Evolutionary conservation across 441 rosid genomes (phyloP).

Genomic region (Biscutella laevigata): DNA sequence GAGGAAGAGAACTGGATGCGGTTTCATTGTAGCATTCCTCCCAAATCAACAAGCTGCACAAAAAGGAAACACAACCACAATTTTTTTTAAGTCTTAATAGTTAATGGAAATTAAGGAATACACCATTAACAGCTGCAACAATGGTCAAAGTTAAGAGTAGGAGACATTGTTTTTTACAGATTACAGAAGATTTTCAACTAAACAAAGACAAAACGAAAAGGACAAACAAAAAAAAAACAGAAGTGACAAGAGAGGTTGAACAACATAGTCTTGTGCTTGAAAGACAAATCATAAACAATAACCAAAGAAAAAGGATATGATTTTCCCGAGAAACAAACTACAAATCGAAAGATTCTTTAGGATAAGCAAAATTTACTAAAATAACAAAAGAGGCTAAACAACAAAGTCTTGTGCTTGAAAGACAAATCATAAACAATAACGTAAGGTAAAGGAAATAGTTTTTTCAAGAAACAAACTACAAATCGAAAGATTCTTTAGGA

Average conservation of each 20-base stretch:
- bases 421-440: conserved; percentile 22
- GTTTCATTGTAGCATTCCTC: conserved; percentile 66
- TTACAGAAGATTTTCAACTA: background rate
- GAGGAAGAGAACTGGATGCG: conserved; percentile 16
- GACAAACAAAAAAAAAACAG: conserved; percentile 8
- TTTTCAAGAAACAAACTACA: no score
- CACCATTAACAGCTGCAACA: no score
- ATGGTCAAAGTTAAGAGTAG: no score
- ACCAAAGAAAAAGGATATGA: conserved; percentile 21
- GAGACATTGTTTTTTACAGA: no score
- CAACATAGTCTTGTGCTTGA: background rate
- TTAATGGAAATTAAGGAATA: no score
- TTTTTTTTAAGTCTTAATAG: no score
- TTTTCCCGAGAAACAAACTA: no score
- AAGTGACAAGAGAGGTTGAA: conserved; percentile 10
- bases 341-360: no score
- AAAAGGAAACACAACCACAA: background rate
- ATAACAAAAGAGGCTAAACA: conserved; percentile 11
- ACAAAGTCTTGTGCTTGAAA: background rate
- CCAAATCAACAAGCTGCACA: conserved; percentile 74
- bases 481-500: conserved; percentile 48
- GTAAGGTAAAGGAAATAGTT: conserved; percentile 22
- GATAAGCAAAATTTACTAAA: no score
- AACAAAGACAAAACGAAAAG: conserved; percentile 16
- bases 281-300: conserved; percentile 22